Conservation (phyloP, 805 yeast genomes). For the Hanseniaspora valbyensis region DNA sequence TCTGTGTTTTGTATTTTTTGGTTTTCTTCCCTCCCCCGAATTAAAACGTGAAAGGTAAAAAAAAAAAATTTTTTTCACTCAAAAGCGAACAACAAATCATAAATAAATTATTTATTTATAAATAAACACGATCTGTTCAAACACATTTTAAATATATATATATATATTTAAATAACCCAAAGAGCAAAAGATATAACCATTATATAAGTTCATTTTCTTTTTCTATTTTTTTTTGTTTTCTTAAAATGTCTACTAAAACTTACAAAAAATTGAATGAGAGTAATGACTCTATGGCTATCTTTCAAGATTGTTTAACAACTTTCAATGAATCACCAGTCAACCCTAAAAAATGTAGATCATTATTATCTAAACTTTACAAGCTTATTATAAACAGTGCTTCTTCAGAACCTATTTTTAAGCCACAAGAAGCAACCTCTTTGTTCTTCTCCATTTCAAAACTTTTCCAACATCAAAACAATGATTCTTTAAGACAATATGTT, state of each 20-base stretch:
- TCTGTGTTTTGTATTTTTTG: no score
- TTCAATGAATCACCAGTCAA: constrained; percentile 86
- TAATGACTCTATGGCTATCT: constrained; percentile 94
- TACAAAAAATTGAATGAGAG: constrained; percentile 76
- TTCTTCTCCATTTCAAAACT: constrained; percentile 90
- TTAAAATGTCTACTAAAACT: constrained; percentile 62
- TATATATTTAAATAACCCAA: neutral
- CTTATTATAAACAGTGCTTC: constrained; percentile 34
- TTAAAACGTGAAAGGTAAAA: no score
- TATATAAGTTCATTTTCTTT: neutral
- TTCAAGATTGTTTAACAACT: constrained; percentile 85
- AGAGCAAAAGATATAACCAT: neutral
- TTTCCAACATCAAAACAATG: constrained; percentile 81
- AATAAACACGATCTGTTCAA: no score
- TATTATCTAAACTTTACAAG: constrained; percentile 73
- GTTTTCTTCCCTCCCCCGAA: no score
- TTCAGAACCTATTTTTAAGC: constrained; percentile 46
- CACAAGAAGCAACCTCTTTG: constrained; percentile 79
- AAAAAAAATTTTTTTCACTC: no score
- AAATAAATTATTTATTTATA: no score
- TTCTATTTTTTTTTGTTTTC: no score
- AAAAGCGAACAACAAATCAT: no score
- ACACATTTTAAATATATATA: no score
- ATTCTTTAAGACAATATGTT: constrained; percentile 79
- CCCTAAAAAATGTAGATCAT: constrained; percentile 71